phyloP scores from a whole-genome alignment of 768 basidiomycete genomes.

The Boletus coccyginus region DNA sequence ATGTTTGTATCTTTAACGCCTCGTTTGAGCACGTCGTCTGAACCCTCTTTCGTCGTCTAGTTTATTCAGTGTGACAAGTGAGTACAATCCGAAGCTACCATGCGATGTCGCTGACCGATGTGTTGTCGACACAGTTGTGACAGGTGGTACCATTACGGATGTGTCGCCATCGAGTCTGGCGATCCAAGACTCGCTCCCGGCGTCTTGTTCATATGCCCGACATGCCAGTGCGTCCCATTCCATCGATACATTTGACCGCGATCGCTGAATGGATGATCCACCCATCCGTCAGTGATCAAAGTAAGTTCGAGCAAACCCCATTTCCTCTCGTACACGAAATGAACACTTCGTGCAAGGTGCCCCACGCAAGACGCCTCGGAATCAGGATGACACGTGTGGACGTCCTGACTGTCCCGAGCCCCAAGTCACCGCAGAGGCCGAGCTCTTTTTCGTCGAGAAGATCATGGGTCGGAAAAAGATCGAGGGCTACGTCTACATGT shows the following conservation, averaged over 20 bases:
- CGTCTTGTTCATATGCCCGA: conserved; percentile 41
- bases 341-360: conserved; percentile 9
- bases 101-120: background rate
- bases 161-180: conserved; percentile 38
- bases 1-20: background rate
- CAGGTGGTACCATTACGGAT: conserved; percentile 53
- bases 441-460: conserved; percentile 24
- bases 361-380: conserved; percentile 7
- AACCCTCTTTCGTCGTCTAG: conserved; percentile 8
- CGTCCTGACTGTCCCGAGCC: conserved; percentile 27
- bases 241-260: background rate
- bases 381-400: conserved; percentile 15
- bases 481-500: conserved; percentile 15
- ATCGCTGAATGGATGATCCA: background rate
- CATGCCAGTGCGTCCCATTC: conserved; percentile 32
- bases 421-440: conserved; percentile 2
- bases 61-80: conserved; percentile 37
- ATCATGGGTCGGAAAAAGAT: conserved; percentile 26
- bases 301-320: background rate
- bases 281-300: conserved; percentile 5
- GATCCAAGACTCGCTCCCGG: conserved; percentile 37
- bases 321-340: background rate
- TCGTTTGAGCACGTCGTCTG: background rate
- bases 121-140: conserved; percentile 32
- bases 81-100: background rate